Evolutionary conservation across 2,329 filamentous ascomycete genomes (phyloP).

Genomic region (Calonectria fujianensis): DNA sequence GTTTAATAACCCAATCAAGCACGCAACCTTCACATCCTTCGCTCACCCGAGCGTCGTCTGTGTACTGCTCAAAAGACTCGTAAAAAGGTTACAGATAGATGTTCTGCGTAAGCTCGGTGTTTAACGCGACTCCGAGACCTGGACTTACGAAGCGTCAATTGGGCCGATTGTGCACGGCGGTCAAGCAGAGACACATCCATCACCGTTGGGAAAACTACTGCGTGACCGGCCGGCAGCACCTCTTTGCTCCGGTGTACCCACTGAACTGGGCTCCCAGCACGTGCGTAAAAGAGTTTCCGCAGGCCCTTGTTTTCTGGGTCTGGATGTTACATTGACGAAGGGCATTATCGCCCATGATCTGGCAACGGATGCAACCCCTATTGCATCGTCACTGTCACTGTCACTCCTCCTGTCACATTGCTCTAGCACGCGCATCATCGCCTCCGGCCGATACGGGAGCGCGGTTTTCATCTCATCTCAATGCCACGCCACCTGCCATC

Average conservation of each 20-base stretch:
- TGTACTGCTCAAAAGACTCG: constrained; percentile 15
- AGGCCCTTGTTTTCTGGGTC: constrained; percentile 21
- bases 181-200: constrained; percentile 26
- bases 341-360: constrained; percentile 31
- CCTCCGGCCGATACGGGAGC: constrained; percentile 4
- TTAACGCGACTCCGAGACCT: constrained; percentile 24
- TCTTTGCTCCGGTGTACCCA: neutral
- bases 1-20: neutral
- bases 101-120: constrained; percentile 18
- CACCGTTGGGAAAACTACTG: constrained; percentile 13
- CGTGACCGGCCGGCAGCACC: neutral
- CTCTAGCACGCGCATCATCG: neutral
- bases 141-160: constrained; percentile 2
- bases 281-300: constrained; percentile 37
- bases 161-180: constrained; percentile 14
- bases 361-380: constrained; percentile 25
- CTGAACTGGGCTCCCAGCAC: constrained; percentile 21
- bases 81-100: neutral
- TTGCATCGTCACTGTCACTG: constrained; percentile 20
- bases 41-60: constrained; percentile 22
- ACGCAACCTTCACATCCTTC: neutral
- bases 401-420: constrained; percentile 14
- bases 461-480: constrained; percentile 37
- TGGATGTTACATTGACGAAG: constrained; percentile 31
- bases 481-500: constrained; percentile 26